These are phyloP conservation scores for Russula dissimulans DNA, from an alignment of 768 basidiomycete genomes.

Conservation along the genomic window DNA sequence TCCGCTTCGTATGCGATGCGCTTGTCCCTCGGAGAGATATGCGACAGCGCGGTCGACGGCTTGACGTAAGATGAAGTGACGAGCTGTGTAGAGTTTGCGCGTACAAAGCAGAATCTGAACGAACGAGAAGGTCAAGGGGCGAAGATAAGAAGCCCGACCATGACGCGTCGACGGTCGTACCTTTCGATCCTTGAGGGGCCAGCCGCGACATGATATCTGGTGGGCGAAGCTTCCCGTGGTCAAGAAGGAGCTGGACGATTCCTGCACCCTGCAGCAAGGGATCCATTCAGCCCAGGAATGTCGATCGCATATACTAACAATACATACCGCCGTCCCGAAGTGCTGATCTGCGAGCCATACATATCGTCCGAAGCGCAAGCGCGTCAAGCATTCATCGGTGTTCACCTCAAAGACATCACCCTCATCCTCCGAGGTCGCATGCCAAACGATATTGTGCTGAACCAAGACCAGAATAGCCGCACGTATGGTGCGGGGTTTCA, in stretches of 20 bases:
- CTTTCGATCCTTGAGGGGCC: slow-evolving; percentile 45
- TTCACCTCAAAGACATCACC: slow-evolving; percentile 77
- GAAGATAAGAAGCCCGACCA: neutral
- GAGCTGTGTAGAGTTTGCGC: slow-evolving; percentile 55
- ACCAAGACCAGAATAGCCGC: slow-evolving; percentile 69
- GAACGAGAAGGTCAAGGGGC: slow-evolving; percentile 16
- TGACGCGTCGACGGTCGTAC: slow-evolving; percentile 29
- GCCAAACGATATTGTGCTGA: slow-evolving; percentile 91
- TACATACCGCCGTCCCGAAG: slow-evolving; percentile 61
- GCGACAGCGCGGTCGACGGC: slow-evolving; percentile 68
- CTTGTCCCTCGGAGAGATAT: slow-evolving; percentile 73
- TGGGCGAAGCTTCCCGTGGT: slow-evolving; percentile 78
- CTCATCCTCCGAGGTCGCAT: slow-evolving; percentile 60
- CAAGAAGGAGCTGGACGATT: slow-evolving; percentile 65
- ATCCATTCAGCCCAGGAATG: neutral
- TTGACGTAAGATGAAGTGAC: slow-evolving; percentile 69
- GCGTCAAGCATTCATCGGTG: slow-evolving; percentile 69
- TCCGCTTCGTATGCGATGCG: slow-evolving; percentile 73
- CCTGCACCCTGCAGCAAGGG: slow-evolving; percentile 50
- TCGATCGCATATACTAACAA: neutral
- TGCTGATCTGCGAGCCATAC: slow-evolving; percentile 62
- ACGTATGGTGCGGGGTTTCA: slow-evolving; percentile 60
- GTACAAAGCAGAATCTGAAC: slow-evolving; percentile 36
- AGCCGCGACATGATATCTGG: slow-evolving; percentile 55
- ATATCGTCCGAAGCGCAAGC: slow-evolving; percentile 77